A percentile compares a stretch with the other conserved stretches of the same genome.
phyloP scores from a whole-genome alignment of 768 basidiomycete genomes.

The Leucogyrophana mollusca region DNA sequence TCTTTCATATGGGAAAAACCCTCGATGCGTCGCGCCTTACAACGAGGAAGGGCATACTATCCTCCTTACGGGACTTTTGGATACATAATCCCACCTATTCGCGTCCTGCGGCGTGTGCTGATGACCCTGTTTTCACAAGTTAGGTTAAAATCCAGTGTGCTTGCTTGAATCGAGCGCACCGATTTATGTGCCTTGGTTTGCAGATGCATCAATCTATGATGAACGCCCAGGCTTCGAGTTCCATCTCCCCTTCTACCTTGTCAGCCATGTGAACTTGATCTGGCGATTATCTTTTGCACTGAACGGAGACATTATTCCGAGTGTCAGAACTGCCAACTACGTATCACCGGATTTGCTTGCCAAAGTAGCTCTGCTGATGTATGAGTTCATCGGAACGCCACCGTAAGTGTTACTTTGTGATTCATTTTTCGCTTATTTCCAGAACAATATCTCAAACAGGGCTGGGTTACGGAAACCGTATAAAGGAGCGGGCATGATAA shows the following conservation, averaged over 20 bases:
- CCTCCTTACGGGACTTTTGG: too few species aligned
- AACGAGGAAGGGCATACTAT: too few species aligned
- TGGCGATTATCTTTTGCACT: not conserved
- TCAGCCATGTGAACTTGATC: conserved; percentile 1
- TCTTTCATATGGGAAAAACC: too few species aligned
- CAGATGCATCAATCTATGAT: not conserved
- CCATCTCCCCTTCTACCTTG: conserved; percentile 3
- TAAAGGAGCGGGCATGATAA: not conserved
- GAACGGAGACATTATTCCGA: conserved; percentile 2
- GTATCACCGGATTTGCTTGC: conserved; percentile 5
- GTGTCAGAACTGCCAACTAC: not conserved
- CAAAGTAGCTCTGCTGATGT: not conserved
- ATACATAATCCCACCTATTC: too few species aligned
- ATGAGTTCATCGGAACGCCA: too few species aligned
- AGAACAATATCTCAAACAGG: conserved; percentile 1
- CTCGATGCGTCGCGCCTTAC: too few species aligned
- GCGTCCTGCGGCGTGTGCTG: too few species aligned
- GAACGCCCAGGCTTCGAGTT: conserved; percentile 4
- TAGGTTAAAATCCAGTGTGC: too few species aligned
- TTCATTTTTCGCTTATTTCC: not conserved
- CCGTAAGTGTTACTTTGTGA: not conserved
- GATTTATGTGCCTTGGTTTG: too few species aligned
- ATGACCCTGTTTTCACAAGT: too few species aligned
- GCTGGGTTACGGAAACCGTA: conserved; percentile 1
- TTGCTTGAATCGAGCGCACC: too few species aligned